Base-by-base conservation (phyloP, 2,329 filamentous ascomycete species). In the Ophiosphaerella korrae region DNA sequence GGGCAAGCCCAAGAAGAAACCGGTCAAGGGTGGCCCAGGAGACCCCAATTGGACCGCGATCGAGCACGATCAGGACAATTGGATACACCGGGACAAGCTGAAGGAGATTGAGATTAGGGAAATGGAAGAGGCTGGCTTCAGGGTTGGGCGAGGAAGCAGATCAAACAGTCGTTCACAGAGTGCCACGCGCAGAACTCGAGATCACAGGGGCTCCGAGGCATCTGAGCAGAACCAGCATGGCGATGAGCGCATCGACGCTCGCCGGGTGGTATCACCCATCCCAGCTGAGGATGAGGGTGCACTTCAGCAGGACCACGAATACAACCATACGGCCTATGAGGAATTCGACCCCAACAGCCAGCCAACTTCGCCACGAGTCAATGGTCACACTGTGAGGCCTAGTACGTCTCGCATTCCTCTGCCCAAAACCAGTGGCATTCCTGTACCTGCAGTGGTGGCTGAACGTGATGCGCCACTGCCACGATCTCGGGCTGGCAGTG, bases 31-130 rank as follows among this genome's bases (percentile, higher is more conserved):
- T 7, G 43, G 54, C 43, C 24, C 50, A 13, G 40, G 45, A 31
- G 66, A 63, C 14, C 47, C 60, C 8, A 55, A 55, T n/a, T 67
- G 63, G 63, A 43, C 39, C 3, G 58, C 63, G 9, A 46, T 52
- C 23, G 70, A 72, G 45, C 64, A 64, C 34, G 86, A 88, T 53
- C 80, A 84, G 53, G 88, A 86, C 29, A 88, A 90, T 72, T 94
- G 90, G 90, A 93, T 94, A 63, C 90, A 94, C 67, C 80, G 90
- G 49, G 90, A 94, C 74, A 93, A 93, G 75, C 76, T 94, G 54
- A 89, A 88, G 47, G 84, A 84, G 67, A 94, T 93, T 61, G 90
- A 94, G 74, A 93, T 80, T 61, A 82, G 87, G 66, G 90, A 94
- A 74, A 80, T 94, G 55, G 88, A 91, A 70, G 89, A 88, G 52